A percentile compares a stretch with the other conserved stretches of the same genome.
phyloP scores from a whole-genome alignment of 768 basidiomycete species.

The Suillus discolor region DNA sequence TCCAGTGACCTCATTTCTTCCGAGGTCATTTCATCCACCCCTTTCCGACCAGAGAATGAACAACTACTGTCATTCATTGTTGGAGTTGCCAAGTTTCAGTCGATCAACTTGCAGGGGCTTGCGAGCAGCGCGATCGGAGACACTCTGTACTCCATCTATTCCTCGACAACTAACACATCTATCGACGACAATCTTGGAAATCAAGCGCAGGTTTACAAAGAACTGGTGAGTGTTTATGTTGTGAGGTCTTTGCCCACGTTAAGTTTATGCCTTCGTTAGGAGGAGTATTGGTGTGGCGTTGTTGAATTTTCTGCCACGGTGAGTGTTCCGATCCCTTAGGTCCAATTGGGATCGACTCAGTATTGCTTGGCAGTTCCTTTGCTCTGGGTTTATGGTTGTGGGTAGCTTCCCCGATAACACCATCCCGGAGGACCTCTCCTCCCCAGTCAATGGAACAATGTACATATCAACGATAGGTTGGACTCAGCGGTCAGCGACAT shows the following conservation, averaged over 20 bases:
- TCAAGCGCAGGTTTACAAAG: constrained; percentile 2
- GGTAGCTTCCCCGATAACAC: constrained; percentile 1
- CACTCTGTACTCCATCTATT: constrained; percentile 18
- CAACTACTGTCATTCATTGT: constrained; percentile 17
- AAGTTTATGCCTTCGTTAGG: constrained; percentile 4
- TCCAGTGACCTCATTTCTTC: constrained; percentile 1
- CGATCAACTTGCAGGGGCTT: not conserved
- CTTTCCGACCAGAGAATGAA: constrained; percentile 4
- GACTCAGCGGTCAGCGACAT: not conserved
- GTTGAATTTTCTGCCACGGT: constrained; percentile 22
- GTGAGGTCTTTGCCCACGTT: not conserved
- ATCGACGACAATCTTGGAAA: not conserved
- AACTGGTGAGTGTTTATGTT: constrained; percentile 7
- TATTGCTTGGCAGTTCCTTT: constrained; percentile 3
- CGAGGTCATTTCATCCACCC: not conserved
- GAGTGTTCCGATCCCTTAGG: not conserved
- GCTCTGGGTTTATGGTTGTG: constrained; percentile 7
- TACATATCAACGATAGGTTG: constrained; percentile 9
- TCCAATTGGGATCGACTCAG: not conserved
- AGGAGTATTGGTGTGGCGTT: constrained; percentile 19
- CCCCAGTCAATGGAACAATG: constrained; percentile 7
- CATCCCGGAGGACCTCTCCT: not conserved
- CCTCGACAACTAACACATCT: not conserved
- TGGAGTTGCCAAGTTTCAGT: constrained; percentile 2
- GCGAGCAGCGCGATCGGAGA: constrained; percentile 9